phyloP scores from a whole-genome alignment of 225 moss, liverwort and hornwort genomes.

The Sphagnum tenellum region DNA sequence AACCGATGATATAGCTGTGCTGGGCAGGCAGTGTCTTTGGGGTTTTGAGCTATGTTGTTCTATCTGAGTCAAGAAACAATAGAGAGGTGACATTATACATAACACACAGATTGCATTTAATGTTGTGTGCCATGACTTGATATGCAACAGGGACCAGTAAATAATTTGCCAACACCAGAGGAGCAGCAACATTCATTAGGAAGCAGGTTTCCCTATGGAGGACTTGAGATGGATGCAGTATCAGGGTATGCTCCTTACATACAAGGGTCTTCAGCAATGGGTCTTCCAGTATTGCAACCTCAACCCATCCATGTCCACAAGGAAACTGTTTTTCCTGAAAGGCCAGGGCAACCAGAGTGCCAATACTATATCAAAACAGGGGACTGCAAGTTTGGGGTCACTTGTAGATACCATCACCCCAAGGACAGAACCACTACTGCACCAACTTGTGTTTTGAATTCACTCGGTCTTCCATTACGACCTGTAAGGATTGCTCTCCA shows the following conservation, averaged over 20 bases:
- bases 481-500: constrained; percentile 53
- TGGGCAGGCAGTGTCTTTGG: too few species aligned
- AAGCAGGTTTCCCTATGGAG: constrained; percentile 58
- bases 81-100: too few species aligned
- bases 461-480: constrained; percentile 91
- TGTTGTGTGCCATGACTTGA: neutral
- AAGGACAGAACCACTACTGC: constrained; percentile 78
- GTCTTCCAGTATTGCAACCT: constrained; percentile 65
- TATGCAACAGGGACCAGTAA: constrained; percentile 44
- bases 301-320: constrained; percentile 58
- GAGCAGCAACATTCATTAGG: constrained; percentile 63
- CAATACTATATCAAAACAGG: constrained; percentile 99
- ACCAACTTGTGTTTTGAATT: constrained; percentile 52
- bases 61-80: too few species aligned
- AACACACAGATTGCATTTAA: too few species aligned
- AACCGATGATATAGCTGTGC: too few species aligned
- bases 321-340: constrained; percentile 74
- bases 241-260: constrained; percentile 65
- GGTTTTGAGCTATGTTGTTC: too few species aligned
- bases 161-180: constrained; percentile 68
- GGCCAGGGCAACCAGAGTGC: constrained; percentile 95
- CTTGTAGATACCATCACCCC: constrained; percentile 97
- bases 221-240: constrained; percentile 72
- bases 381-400: constrained; percentile 98
- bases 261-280: constrained; percentile 76